Conservation (phyloP, 2,329 filamentous ascomycete species). For the Ustilaginoidea virens region DNA sequence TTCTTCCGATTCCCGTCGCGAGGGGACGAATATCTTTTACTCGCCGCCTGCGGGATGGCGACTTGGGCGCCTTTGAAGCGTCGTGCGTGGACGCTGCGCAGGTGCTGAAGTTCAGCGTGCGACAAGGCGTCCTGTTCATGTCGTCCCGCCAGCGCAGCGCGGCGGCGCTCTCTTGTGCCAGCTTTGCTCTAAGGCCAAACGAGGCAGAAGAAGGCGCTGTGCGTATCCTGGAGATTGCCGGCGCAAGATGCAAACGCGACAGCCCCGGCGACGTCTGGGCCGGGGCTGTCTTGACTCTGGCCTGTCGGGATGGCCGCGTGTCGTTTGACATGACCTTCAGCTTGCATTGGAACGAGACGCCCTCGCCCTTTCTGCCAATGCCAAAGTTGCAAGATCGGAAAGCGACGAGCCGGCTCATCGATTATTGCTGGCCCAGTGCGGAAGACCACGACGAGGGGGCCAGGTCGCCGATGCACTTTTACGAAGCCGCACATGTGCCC, state of each 20-base stretch:
- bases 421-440: slow-evolving; percentile 16
- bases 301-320: slow-evolving; percentile 11
- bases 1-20: slow-evolving; percentile 12
- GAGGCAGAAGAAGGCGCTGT: slow-evolving; percentile 9
- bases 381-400: slow-evolving; percentile 14
- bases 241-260: slow-evolving; percentile 6
- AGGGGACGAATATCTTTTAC: slow-evolving; percentile 12
- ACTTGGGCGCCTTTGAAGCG: slow-evolving; percentile 3
- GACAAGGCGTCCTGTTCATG: slow-evolving; percentile 6
- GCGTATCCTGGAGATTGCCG: slow-evolving; percentile 8
- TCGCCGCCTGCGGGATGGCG: slow-evolving; percentile 10
- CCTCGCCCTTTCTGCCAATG: slow-evolving; percentile 14
- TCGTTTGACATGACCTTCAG: slow-evolving; percentile 17
- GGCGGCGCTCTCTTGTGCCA: slow-evolving; percentile 4
- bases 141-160: slow-evolving; percentile 7
- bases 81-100: slow-evolving; percentile 9
- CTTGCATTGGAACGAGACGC: slow-evolving; percentile 28
- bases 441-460: slow-evolving; percentile 6
- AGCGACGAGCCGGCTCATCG: slow-evolving; percentile 20
- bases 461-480: slow-evolving; percentile 44
- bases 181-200: slow-evolving; percentile 10
- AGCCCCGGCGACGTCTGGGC: slow-evolving; percentile 21
- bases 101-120: slow-evolving; percentile 8
- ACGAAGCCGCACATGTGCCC: slow-evolving; percentile 52
- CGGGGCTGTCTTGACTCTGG: slow-evolving; percentile 15